Evolutionary conservation across 306 rosid genomes (phyloP).

Genomic region (Cucurbita argyrosperma): DNA sequence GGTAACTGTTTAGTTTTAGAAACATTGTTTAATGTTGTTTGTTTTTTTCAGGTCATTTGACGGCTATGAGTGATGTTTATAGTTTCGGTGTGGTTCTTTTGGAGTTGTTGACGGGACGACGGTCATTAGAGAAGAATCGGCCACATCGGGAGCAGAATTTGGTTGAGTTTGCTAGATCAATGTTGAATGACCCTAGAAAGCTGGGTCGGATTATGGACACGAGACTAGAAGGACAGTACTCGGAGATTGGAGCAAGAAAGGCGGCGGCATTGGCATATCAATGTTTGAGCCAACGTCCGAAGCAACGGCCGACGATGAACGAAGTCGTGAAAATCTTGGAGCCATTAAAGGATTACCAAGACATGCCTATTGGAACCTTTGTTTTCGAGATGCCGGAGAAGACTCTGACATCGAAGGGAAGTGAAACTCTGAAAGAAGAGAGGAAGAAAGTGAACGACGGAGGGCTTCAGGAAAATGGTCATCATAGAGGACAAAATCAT

Average conservation of each 20-base stretch:
- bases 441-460: conserved; percentile 21
- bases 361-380: conserved; percentile 49
- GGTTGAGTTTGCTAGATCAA: conserved; percentile 75
- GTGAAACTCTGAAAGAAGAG: conserved; percentile 15
- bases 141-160: conserved; percentile 61
- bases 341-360: conserved; percentile 63
- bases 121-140: conserved; percentile 58
- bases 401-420: background rate
- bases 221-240: conserved; percentile 68
- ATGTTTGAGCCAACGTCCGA: conserved; percentile 83
- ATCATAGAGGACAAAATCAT: background rate
- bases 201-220: conserved; percentile 62
- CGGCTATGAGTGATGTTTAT: conserved; percentile 87
- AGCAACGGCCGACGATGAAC: conserved; percentile 58
- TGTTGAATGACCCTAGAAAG: conserved; percentile 42
- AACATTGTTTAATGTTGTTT: background rate
- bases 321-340: conserved; percentile 53
- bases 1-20: too few relatives aligned
- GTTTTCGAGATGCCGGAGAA: conserved; percentile 52
- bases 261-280: conserved; percentile 85
- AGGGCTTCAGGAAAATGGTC: background rate
- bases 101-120: conserved; percentile 68
- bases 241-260: conserved; percentile 61
- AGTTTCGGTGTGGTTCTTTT: conserved; percentile 81
- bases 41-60: conserved; percentile 53